Evolutionary conservation across 176 grass and related monocot genomes (phyloP).

Genomic region (Saccharum spontaneum): DNA sequence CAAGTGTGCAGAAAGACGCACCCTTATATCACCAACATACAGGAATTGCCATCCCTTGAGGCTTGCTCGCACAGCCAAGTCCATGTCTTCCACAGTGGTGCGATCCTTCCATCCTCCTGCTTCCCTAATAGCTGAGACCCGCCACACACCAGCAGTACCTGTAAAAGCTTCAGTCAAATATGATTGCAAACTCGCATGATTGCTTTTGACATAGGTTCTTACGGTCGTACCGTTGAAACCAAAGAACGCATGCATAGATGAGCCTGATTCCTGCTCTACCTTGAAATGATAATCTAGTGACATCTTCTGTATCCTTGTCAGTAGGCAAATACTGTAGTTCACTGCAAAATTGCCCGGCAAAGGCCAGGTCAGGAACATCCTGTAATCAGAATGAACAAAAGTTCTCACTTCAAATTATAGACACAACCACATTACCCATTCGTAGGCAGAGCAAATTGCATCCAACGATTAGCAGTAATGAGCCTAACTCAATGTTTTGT

Average conservation of each 20-base stretch:
- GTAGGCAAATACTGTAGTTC: slow-evolving; percentile 59
- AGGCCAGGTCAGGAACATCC: slow-evolving; percentile 44
- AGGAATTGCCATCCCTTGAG: slow-evolving; percentile 76
- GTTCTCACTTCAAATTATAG: slow-evolving; percentile 30
- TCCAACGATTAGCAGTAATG: not conserved
- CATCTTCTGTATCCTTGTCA: slow-evolving; percentile 85
- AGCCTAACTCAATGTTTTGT: not conserved
- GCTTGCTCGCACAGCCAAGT: slow-evolving; percentile 70
- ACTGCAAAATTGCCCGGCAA: slow-evolving; percentile 59
- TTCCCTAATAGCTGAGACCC: slow-evolving; percentile 52
- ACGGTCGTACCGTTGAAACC: slow-evolving; percentile 79
- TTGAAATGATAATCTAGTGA: slow-evolving; percentile 81
- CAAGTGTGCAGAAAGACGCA: slow-evolving; percentile 25
- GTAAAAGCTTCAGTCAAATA: not conserved
- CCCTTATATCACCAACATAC: slow-evolving; percentile 64
- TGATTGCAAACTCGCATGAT: not conserved
- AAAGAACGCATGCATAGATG: slow-evolving; percentile 64
- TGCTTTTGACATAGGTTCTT: slow-evolving; percentile 21
- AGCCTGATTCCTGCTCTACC: slow-evolving; percentile 78
- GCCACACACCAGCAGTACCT: slow-evolving; percentile 81
- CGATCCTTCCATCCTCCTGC: slow-evolving; percentile 78
- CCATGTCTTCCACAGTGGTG: slow-evolving; percentile 84
- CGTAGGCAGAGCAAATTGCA: not conserved
- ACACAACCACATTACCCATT: not conserved
- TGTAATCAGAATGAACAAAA: slow-evolving; percentile 37